A percentile compares a stretch with the other conserved stretches of the same genome.
Conservation (phyloP, 768 basidiomycete genomes). For the Leccinum incarnatum region DNA sequence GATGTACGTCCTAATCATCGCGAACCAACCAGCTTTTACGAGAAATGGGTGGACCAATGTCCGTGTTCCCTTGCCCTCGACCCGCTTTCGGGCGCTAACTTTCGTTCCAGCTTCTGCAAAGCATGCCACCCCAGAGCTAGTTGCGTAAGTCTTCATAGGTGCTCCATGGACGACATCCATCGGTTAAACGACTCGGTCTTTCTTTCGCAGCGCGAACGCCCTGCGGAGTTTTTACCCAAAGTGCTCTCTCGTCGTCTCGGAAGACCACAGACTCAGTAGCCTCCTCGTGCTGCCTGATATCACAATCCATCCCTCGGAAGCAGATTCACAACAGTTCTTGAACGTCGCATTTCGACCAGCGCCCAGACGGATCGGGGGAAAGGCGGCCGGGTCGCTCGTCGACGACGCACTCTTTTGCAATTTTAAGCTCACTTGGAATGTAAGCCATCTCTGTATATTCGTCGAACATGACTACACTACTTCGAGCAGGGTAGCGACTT, state of each 20-base stretch:
- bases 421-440: slow-evolving; percentile 59
- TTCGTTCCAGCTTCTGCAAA: slow-evolving; percentile 48
- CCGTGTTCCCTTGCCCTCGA: slow-evolving; percentile 8
- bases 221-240: slow-evolving; percentile 60
- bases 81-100: neutral
- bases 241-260: slow-evolving; percentile 55
- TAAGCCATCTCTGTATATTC: slow-evolving; percentile 27
- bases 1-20: slow-evolving; percentile 13
- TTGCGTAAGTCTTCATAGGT: slow-evolving; percentile 37
- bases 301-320: slow-evolving; percentile 42
- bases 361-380: slow-evolving; percentile 36
- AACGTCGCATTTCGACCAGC: slow-evolving; percentile 49
- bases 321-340: slow-evolving; percentile 47
- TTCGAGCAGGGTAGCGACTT: slow-evolving; percentile 51
- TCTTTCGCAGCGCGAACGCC: slow-evolving; percentile 36
- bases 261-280: slow-evolving; percentile 44
- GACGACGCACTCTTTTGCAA: slow-evolving; percentile 53
- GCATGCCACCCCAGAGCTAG: slow-evolving; percentile 42
- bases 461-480: neutral
- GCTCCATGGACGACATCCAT: slow-evolving; percentile 4
- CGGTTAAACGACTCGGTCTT: neutral
- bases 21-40: slow-evolving; percentile 42
- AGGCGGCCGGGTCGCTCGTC: slow-evolving; percentile 50
- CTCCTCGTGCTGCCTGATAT: slow-evolving; percentile 53
- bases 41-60: slow-evolving; percentile 54